Base-by-base conservation (phyloP, 1,284 basidiomycete species). In the Tremellales sp. region DNA sequence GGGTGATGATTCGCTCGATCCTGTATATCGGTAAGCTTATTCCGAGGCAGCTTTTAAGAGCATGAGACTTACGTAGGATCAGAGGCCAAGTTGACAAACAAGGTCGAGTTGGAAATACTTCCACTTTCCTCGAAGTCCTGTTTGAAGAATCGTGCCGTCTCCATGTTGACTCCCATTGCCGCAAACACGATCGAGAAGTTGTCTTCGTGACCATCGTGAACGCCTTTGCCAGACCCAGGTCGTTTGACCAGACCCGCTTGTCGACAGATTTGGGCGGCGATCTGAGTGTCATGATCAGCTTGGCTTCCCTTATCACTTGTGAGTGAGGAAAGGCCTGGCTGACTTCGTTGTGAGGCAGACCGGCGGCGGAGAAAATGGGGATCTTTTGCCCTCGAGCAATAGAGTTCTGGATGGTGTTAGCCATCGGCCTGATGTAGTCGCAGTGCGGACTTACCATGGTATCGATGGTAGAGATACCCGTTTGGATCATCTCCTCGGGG, bases 141-240 rank as follows among this genome's bases (percentile, higher is more conserved):
- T 76, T 95, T 94, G 86, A 99, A 99, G 81, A 97, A 99, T 45
- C 95, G 84, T 26, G 95, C 95, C 7, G 95, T 98, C 75, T 98
- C 95, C 92, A 97, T 95, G 78, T 99, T 99, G 64, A 95, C 95
- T 83, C 95, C 95, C 95, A 99, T 98, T 35, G 95, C 95, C 45
- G 92, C 95, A 71, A 98, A 99, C 45, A 98, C 95, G 66, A 99
- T 94, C 44, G 90, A 94, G 80, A 99, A 99, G 76, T 99, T 98
- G 77, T 99, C 95, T 78, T 97, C 94, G 76, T 98, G 95, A 40
- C 92, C 95, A 72, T 99, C 95, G 70, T 94, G 92, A 21, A 97
- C 91, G 63, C 89, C 92, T 76, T 98, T 97, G 47, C 86, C 89
- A 24, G 69, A 61, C 42, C 72, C 71, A 9, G 93, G 92, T 36